phyloP scores from a whole-genome alignment of 164 flowering plant genomes.

The Sextonia rubra region DNA sequence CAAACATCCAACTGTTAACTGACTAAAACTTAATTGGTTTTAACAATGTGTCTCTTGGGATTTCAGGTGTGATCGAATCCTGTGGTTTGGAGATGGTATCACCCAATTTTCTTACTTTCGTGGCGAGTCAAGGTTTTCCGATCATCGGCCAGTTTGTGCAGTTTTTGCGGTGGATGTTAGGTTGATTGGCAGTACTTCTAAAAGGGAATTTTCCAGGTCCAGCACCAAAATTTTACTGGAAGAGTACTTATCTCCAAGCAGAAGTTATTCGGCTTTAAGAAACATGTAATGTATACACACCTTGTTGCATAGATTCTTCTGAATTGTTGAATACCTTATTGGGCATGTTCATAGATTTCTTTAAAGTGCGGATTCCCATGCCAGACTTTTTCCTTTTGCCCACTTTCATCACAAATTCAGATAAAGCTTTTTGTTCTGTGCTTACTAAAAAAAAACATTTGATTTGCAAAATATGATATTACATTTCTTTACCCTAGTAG shows the following conservation, averaged over 20 bases:
- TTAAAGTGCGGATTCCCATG: too few relatives aligned
- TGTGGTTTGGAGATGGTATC: constrained; percentile 74
- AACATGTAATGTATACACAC: constrained; percentile 9
- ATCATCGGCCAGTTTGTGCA: constrained; percentile 82
- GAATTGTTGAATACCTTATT: too few relatives aligned
- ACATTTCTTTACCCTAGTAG: too few relatives aligned
- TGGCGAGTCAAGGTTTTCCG: constrained; percentile 60
- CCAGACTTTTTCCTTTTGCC: too few relatives aligned
- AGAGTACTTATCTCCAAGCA: constrained; percentile 20
- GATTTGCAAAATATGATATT: too few relatives aligned
- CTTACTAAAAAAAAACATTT: too few relatives aligned
- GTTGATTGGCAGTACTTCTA: constrained; percentile 17
- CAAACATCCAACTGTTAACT: not conserved
- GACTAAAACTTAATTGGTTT: not conserved
- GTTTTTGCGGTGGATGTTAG: constrained; percentile 51
- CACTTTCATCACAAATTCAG: too few relatives aligned
- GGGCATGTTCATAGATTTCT: too few relatives aligned
- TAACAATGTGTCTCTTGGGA: not conserved
- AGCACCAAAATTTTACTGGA: constrained; percentile 33
- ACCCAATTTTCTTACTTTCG: constrained; percentile 52
- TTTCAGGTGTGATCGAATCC: constrained; percentile 80
- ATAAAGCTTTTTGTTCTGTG: too few relatives aligned
- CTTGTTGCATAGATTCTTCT: too few relatives aligned
- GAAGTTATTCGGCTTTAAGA: constrained; percentile 5
- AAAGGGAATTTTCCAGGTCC: constrained; percentile 13